Conservation (phyloP, 306 rosid genomes). For the Acacia crassicarpa region DNA sequence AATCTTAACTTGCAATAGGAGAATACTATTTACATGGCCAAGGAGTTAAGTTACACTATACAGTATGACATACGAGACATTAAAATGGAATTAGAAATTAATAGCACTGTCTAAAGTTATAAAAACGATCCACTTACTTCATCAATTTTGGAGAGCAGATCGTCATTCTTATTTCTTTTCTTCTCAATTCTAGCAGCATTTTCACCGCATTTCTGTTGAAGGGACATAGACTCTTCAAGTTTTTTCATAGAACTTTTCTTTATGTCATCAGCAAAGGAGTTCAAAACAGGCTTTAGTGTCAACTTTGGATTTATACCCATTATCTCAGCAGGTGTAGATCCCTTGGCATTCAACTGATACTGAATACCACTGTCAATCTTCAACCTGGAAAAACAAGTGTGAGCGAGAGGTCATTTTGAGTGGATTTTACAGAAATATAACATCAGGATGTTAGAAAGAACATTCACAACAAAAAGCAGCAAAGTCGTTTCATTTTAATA, state of each 20-base stretch:
- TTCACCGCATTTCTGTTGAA: constrained; percentile 60
- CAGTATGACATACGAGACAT: background rate
- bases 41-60: background rate
- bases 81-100: background rate
- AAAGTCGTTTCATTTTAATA: background rate
- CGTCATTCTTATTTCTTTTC: constrained; percentile 49
- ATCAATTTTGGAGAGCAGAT: constrained; percentile 47
- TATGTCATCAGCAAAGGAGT: constrained; percentile 51
- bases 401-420: background rate
- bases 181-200: constrained; percentile 61
- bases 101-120: constrained; percentile 1
- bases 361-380: constrained; percentile 68
- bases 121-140: constrained; percentile 57
- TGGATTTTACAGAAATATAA: background rate
- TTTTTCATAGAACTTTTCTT: constrained; percentile 67
- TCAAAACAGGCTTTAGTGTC: constrained; percentile 62
- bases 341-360: constrained; percentile 66
- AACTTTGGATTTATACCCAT: constrained; percentile 79
- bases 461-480: background rate
- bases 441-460: background rate
- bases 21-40: background rate
- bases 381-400: constrained; percentile 53
- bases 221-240: constrained; percentile 59
- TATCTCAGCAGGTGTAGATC: constrained; percentile 73
- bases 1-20: background rate